Percentiles rank a stretch among this genome's conserved stretches.
Evolutionary conservation across 2,329 filamentous ascomycete genomes (phyloP).

Genomic region (Lasiodiplodia hormozganensis): DNA sequence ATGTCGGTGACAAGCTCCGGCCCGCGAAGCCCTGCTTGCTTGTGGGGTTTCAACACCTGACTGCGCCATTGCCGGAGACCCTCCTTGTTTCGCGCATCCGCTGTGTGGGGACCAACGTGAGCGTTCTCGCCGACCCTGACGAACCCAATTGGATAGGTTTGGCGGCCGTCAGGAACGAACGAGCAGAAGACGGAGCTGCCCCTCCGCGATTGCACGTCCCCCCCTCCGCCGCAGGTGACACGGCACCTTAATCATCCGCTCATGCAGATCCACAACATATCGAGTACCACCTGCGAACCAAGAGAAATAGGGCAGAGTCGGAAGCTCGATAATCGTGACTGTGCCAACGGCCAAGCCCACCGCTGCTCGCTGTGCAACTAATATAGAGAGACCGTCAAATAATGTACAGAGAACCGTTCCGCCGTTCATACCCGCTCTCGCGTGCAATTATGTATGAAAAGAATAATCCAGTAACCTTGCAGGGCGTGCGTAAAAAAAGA

Average conservation of each 20-base stretch:
- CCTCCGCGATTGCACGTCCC: neutral
- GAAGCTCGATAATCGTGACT: conserved; percentile 15
- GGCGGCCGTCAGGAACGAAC: neutral
- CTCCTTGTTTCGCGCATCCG: neutral
- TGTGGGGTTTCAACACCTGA: neutral
- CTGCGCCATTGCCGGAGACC: neutral
- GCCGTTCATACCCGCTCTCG: neutral
- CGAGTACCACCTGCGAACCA: neutral
- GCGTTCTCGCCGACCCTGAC: neutral
- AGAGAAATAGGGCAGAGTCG: neutral
- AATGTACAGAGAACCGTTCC: conserved; percentile 18
- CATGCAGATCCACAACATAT: neutral
- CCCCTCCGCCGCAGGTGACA: neutral
- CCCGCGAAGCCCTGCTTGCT: neutral
- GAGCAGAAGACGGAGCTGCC: neutral
- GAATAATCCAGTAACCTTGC: neutral
- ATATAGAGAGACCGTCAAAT: conserved; percentile 11
- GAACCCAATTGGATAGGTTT: neutral
- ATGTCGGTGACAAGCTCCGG: neutral
- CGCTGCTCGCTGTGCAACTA: conserved; percentile 1
- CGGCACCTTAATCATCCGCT: neutral
- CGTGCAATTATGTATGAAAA: conserved; percentile 16
- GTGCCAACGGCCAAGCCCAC: conserved; percentile 19
- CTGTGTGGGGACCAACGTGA: neutral
- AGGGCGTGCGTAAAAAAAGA: conserved; percentile 1